These are phyloP conservation scores for Arabidopsis suecica DNA, from an alignment of 345 rosid genomes.

Conservation along the genomic window DNA sequence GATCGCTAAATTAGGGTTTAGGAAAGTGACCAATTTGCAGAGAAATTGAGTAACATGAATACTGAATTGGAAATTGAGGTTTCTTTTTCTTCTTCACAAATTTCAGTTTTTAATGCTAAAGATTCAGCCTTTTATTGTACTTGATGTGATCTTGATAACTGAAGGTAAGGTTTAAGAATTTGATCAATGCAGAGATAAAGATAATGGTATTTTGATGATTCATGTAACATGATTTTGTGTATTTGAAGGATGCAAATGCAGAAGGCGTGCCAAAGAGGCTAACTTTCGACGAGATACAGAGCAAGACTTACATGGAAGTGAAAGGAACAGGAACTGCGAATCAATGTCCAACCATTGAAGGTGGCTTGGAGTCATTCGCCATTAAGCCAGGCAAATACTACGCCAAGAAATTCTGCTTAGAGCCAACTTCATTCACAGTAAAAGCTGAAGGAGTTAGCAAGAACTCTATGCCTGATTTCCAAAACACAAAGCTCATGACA, in stretches of 20 bases:
- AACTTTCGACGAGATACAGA: constrained; percentile 85
- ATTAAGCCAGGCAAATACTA: constrained; percentile 81
- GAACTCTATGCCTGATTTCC: constrained; percentile 76
- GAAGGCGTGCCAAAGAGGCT: constrained; percentile 85
- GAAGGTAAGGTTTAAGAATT: background rate
- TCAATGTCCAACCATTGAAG: constrained; percentile 79
- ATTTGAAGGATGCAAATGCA: constrained; percentile 73
- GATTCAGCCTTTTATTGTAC: background rate
- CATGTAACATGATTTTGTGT: background rate
- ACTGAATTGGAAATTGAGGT: background rate
- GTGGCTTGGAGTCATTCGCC: constrained; percentile 70
- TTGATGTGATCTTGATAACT: background rate
- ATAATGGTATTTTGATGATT: background rate
- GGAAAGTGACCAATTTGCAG: too few species aligned
- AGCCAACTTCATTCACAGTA: constrained; percentile 92
- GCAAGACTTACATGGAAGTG: constrained; percentile 86
- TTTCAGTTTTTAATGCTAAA: background rate
- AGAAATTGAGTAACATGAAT: background rate
- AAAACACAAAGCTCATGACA: constrained; percentile 90
- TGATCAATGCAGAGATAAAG: too few species aligned
- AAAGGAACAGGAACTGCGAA: constrained; percentile 91
- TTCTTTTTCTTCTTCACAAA: background rate
- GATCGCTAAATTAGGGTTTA: background rate
- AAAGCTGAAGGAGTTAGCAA: constrained; percentile 74
- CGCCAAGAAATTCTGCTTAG: constrained; percentile 79